Evolutionary conservation across 179 eudicot species (phyloP), one percentile per base, ranked within the genome.

Genomic region (Beta macrorhiza): DNA sequence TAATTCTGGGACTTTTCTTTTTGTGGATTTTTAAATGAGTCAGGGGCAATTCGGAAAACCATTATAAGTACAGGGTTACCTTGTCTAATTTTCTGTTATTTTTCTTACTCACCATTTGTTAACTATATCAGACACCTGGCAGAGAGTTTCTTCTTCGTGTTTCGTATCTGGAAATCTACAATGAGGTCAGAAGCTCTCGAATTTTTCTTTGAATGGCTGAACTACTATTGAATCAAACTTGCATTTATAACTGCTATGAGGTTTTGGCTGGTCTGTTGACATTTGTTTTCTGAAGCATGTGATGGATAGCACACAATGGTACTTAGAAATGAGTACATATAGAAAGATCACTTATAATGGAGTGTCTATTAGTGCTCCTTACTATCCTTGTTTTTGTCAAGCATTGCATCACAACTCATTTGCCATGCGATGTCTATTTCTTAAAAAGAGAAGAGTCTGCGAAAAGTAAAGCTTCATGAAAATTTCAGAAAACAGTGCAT

Each of bases 121-220:
- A 79, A 57, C 52, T 87, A 17, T 83, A 64, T 80, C 90, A 93
- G 98, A 92, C 92, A 53, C 95, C 98, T 56, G 91, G 92, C 62
- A 78, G 93, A 80, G 98, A 93, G 85, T 93, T 89, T 83, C 91
- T 93, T 81, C 98, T 93, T 71, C 94, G 97, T 74, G 97, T 93
- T 77, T 93, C 98, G 42, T 93, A 93, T 81, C 90, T 93, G 83
- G 98, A 93, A 84, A 93, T 93, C 59, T 93, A 93, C 83, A 93
- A 93, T 68, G 98, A 93, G 98, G 98, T 92, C 20, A 84, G 97
- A 44, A 77, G 56, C 47, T 14, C 32, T 59, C 37, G 7, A 44
- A 55, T 76, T 76, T 25, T 17, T 81, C 57, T 11, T 57, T 5
- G 5, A 75, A 25, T 67, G 11, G 37, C 44, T 81, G 76, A 29